Base-by-base conservation (phyloP, 495 filamentous ascomycete genomes). In the Aspergillus conjunctus region DNA sequence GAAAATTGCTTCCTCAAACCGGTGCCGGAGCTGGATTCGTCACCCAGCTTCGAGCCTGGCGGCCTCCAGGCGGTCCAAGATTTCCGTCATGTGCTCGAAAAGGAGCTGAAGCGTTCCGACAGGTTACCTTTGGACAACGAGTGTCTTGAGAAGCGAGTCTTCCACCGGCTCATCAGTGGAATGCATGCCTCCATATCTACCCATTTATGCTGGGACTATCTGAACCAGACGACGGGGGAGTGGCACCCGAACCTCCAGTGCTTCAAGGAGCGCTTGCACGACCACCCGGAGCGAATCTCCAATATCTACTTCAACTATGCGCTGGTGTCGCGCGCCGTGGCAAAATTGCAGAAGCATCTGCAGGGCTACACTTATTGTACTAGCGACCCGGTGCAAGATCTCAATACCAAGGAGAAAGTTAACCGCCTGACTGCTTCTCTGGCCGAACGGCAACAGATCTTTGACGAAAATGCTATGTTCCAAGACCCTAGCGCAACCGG, bases 261-360 rank as follows among this genome's bases (percentile, higher is more conserved):
- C 81, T 98, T 94, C 82, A 86, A 89, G 70, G 79, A 86, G 18
- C 88, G 94, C 12, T 83, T 98, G 17, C 88, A 94, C 68, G 79
- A 80, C 8, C 85, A 91, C 66, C 92, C 93, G 0, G 94, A 98
- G 62, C 89, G 92, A 54, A 88, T 97, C 68, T 93, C 93, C 56
- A 98, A 98, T 73, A 84, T 98, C 59, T 98, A 98, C 77, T 98
- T 98, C 80, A 97, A 98, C 81, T 98, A 97, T 71, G 94, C 94
- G 0, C 82, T 98, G 31, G 81, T 98, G 20, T 86, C 92, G 8
- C 91, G 94, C 62, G 94, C 94, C 18, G 81, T 97, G 54, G 87
- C 88, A 20, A 98, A 98, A 73, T 85, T 98, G n/a, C 90, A 87
- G 21, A 90, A 89, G 26, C 88, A 94, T 66, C 79, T 98, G 18